These are phyloP conservation scores for Chrysosphaeria jannelii DNA, from an alignment of 2,329 filamentous ascomycete species.

Conservation along the genomic window DNA sequence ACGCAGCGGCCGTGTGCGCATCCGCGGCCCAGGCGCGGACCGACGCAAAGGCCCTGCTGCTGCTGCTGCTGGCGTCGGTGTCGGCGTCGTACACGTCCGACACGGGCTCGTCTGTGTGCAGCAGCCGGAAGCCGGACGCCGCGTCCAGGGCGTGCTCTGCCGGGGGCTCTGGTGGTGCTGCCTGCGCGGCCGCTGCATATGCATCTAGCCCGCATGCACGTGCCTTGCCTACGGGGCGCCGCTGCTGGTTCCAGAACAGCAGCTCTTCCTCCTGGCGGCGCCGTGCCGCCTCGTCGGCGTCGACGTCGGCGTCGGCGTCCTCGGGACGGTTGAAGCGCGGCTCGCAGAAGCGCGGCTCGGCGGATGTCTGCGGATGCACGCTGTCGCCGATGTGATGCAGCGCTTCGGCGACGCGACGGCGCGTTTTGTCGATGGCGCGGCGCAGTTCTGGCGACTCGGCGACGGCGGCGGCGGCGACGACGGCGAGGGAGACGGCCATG, in stretches of 20 bases:
- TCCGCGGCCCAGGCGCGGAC: conserved; percentile 41
- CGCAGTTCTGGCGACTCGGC: conserved; percentile 34
- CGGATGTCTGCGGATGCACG: conserved; percentile 12
- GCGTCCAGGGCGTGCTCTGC: too few relatives aligned
- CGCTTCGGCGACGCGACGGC: conserved; percentile 27
- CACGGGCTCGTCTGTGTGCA: too few relatives aligned
- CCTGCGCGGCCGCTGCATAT: conserved; percentile 17
- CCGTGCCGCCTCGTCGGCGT: conserved; percentile 29
- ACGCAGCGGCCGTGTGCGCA: too few relatives aligned
- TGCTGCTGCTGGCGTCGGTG: conserved; percentile 16
- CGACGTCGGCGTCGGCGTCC: conserved; percentile 25
- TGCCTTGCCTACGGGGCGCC: too few relatives aligned
- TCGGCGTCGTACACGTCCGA: conserved; percentile 14
- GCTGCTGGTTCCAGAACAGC: conserved; percentile 33
- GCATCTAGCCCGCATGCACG: too few relatives aligned
- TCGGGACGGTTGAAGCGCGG: conserved; percentile 34
- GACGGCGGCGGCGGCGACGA: conserved; percentile 25
- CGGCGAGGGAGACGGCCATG: conserved; percentile 23
- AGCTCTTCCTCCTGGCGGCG: conserved; percentile 31
- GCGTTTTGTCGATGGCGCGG: conserved; percentile 27
- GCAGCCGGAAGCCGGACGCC: too few relatives aligned
- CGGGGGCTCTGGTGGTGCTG: too few relatives aligned
- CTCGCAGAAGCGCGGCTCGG: conserved; percentile 9
- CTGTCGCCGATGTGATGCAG: conserved; percentile 27
- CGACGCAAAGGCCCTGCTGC: conserved; percentile 20